Conservation (phyloP, 2,329 filamentous ascomycete genomes). For the Claviceps monticola region DNA sequence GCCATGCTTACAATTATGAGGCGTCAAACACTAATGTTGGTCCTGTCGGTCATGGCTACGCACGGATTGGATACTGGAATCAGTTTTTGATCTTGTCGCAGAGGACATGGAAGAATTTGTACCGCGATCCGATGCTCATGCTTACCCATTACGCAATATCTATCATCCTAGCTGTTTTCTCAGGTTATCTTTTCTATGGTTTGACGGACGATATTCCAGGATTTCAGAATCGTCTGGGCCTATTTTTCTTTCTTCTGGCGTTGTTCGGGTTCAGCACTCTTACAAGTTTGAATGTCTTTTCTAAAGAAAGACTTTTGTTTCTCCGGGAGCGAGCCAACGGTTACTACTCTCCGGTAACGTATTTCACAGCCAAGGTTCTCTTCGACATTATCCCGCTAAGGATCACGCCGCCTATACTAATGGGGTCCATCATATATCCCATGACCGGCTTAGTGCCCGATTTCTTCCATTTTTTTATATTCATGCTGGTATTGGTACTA, state of each 20-base stretch:
- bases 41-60: constrained; percentile 64
- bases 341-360: constrained; percentile 87
- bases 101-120: constrained; percentile 92
- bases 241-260: constrained; percentile 95
- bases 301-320: constrained; percentile 78
- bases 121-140: constrained; percentile 96
- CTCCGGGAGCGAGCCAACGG: constrained; percentile 90
- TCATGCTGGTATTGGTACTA: constrained; percentile 79
- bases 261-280: constrained; percentile 95
- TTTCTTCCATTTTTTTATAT: constrained; percentile 73
- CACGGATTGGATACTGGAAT: constrained; percentile 60
- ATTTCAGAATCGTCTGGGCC: constrained; percentile 90
- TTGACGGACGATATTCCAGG: constrained; percentile 91
- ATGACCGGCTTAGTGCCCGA: constrained; percentile 90
- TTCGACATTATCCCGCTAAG: constrained; percentile 94
- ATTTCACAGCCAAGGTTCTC: constrained; percentile 92
- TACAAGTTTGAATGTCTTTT: constrained; percentile 87
- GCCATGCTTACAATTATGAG: constrained; percentile 34
- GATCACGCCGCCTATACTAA: constrained; percentile 84
- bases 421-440: constrained; percentile 91
- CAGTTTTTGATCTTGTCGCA: constrained; percentile 85
- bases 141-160: constrained; percentile 96
- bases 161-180: constrained; percentile 84
- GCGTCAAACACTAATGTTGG: constrained; percentile 37
- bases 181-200: constrained; percentile 91